A percentile compares a stretch with the other conserved stretches of the same genome.
These are phyloP conservation scores for Diversispora eburnea DNA, from an alignment of 192 early-diverging fungal genomes.

Conservation along the genomic window DNA sequence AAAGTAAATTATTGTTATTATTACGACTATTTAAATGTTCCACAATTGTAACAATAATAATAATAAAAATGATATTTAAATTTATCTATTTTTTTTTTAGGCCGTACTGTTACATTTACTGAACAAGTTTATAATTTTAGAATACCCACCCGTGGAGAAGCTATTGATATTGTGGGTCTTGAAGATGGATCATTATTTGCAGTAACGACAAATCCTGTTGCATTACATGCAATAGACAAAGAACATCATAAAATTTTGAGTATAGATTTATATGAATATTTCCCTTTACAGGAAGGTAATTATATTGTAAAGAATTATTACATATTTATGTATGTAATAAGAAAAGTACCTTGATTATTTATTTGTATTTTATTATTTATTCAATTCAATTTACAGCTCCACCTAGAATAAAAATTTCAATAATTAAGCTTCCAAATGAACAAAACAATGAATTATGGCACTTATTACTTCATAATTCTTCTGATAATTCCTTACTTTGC, in stretches of 20 bases:
- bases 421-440: constrained; percentile 29
- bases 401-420: constrained; percentile 46
- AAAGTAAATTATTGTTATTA: constrained; percentile 29
- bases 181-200: constrained; percentile 53
- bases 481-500: constrained; percentile 55
- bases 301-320: background rate
- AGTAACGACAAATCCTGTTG: constrained; percentile 62
- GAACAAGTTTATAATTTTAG: constrained; percentile 67
- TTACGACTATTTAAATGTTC: background rate
- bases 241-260: constrained; percentile 48
- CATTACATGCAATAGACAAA: constrained; percentile 49
- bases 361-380: background rate
- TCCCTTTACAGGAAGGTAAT: constrained; percentile 51
- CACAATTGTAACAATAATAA: no score
- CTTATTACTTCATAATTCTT: constrained; percentile 58
- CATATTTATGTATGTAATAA: background rate
- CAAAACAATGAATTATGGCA: constrained; percentile 35
- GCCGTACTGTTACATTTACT: constrained; percentile 57
- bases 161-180: constrained; percentile 52
- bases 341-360: background rate
- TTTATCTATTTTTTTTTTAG: constrained; percentile 18
- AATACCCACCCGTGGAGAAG: constrained; percentile 61
- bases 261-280: constrained; percentile 70
- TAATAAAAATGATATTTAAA: background rate
- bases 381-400: constrained; percentile 32